A percentile compares a stretch with the other conserved stretches of the same genome.
Conservation (phyloP, 108 stramenopile genomes). For the Skeletonema menzelii region DNA sequence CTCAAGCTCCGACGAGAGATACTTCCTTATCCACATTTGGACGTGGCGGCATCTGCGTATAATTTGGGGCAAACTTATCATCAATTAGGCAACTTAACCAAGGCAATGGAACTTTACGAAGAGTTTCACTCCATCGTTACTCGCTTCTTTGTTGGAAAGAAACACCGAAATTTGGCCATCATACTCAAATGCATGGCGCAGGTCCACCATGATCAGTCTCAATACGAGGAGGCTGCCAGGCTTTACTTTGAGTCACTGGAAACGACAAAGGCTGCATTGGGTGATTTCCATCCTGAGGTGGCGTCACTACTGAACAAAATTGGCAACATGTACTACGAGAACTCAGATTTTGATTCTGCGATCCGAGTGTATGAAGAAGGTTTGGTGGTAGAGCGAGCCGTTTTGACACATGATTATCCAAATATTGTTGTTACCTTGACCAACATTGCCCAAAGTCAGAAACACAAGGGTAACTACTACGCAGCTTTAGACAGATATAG, state of each 20-base stretch:
- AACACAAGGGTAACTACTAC: conserved; percentile 58
- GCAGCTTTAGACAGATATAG: conserved; percentile 48
- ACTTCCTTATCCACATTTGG: conserved; percentile 44
- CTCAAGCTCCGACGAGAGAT: conserved; percentile 45
- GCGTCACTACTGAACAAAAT: conserved; percentile 73
- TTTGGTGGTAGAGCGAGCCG: conserved; percentile 52
- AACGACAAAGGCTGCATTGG: conserved; percentile 40
- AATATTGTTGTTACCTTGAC: conserved; percentile 70
- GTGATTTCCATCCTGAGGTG: conserved; percentile 57
- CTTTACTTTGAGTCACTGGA: conserved; percentile 40
- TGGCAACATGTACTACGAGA: conserved; percentile 73
- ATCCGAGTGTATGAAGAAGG: conserved; percentile 61
- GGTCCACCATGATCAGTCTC: conserved; percentile 50
- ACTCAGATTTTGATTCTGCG: conserved; percentile 52
- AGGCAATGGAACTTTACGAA: conserved; percentile 53
- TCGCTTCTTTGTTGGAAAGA: conserved; percentile 21
- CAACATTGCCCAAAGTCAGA: conserved; percentile 69
- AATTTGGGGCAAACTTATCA: conserved; percentile 73
- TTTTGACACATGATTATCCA: conserved; percentile 51
- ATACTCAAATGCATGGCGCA: conserved; percentile 70
- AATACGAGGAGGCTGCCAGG: conserved; percentile 45
- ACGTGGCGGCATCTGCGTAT: conserved; percentile 71
- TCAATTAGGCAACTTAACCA: conserved; percentile 44
- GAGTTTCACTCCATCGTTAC: conserved; percentile 56
- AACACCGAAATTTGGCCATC: conserved; percentile 60